Evolutionary conservation across 1,284 basidiomycete species (phyloP), one percentile per base, ranked within the genome.

Genomic region (Rhodotorula sp.): DNA sequence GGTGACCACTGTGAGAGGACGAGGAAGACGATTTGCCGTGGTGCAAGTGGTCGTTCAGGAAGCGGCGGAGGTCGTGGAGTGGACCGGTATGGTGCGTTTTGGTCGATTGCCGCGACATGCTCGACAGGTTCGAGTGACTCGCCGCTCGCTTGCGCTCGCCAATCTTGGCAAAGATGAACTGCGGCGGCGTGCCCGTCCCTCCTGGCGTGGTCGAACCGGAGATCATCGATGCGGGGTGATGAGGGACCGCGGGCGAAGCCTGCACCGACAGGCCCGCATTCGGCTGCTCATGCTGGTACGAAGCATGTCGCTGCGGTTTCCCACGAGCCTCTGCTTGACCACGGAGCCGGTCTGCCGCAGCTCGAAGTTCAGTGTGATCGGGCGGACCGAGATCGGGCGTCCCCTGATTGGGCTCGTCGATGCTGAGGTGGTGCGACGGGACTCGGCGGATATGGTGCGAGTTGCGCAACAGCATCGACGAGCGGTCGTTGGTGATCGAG

Each of bases 41-140:
- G 70, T 87, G 87, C 64, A 93, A 89, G 81, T 93, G 91, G 81
- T 91, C 87, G 82, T 94, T 91, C 71, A 95, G 85, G 83, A 95
- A 95, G 45, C 93, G 89, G 79, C 92, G 92, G 76, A 96, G 87
- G 80, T 95, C 93, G 81, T 91, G 88, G 62, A 96, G 85, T 6
- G 91, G 89, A 0, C 91, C 83, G 20, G 76, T 67, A 73, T 83
- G 82, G 55, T 83, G 79, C 70, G 81, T 81, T 57, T 82, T 78
- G 6, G 82, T 82, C 26, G 80, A 76, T 55, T 78, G 75, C 15
- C 79, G 63, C 8, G 77, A 77, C 62, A 70, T 70, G 54, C 37
- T 51, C 54, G 51, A 51, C 48, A 70, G 63, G 66, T 57, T 71
- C 62, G 69, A 72, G 63, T 67, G 67, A 30, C 57, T 67, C 26